Evolutionary conservation across 345 rosid genomes (phyloP).

Genomic region (Ceriops tagal): DNA sequence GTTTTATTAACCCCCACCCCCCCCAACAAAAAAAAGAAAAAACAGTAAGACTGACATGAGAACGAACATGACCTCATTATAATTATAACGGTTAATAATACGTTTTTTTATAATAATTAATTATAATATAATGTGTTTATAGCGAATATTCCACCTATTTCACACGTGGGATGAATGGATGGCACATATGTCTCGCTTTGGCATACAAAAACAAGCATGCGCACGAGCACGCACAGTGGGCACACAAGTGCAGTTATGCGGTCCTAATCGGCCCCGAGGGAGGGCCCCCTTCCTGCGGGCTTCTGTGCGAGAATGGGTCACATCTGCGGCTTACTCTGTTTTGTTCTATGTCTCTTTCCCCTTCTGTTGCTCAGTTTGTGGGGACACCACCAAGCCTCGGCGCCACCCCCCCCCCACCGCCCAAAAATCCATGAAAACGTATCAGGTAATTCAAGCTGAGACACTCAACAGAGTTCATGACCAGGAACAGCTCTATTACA

Average conservation of each 20-base stretch:
- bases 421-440: conserved; percentile 15
- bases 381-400: conserved; percentile 21
- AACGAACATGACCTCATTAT: too few relatives aligned
- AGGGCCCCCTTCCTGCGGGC: background rate
- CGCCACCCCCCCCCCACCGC: conserved; percentile 21
- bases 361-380: background rate
- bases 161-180: too few relatives aligned
- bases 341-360: background rate
- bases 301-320: conserved; percentile 2
- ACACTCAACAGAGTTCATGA: conserved; percentile 28
- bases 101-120: too few relatives aligned
- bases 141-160: too few relatives aligned
- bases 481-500: conserved; percentile 16
- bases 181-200: conserved; percentile 15
- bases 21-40: too few relatives aligned
- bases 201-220: conserved; percentile 19
- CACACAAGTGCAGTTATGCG: background rate
- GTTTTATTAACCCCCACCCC: too few relatives aligned
- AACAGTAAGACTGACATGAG: too few relatives aligned
- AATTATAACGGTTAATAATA: too few relatives aligned
- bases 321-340: background rate
- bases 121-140: too few relatives aligned
- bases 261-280: conserved; percentile 1
- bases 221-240: conserved; percentile 17
- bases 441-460: background rate